Evolutionary conservation across 2,329 filamentous ascomycete species (phyloP).

Genomic region (Fusarium nurragi): DNA sequence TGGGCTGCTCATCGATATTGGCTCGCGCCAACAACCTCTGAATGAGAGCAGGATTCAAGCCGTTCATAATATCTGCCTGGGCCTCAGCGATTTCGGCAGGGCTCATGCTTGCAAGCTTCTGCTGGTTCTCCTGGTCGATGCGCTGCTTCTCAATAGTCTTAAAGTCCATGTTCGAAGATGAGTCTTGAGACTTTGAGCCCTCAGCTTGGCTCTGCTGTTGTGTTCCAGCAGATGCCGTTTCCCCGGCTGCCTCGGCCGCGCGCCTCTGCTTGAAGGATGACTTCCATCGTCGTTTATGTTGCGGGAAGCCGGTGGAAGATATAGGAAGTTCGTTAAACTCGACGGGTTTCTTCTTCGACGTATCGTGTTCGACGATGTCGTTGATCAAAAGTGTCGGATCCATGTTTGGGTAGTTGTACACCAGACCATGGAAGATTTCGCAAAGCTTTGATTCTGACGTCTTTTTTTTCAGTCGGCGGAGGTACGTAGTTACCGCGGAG

Average conservation of each 20-base stretch:
- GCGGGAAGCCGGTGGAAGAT: constrained; percentile 79
- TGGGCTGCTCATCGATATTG: constrained; percentile 72
- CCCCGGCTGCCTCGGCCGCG: constrained; percentile 36
- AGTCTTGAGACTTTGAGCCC: background rate
- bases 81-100: constrained; percentile 82
- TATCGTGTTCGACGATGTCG: constrained; percentile 82
- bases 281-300: constrained; percentile 79
- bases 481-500: constrained; percentile 22
- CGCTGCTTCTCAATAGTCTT: constrained; percentile 69
- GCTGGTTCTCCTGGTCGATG: constrained; percentile 86
- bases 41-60: constrained; percentile 78
- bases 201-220: constrained; percentile 8
- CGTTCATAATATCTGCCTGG: constrained; percentile 80
- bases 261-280: constrained; percentile 79
- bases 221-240: constrained; percentile 1
- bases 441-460: constrained; percentile 30
- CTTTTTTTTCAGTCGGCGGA: constrained; percentile 36
- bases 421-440: constrained; percentile 1
- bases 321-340: constrained; percentile 59
- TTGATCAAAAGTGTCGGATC: constrained; percentile 67
- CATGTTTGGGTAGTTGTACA: constrained; percentile 41
- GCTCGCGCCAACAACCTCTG: constrained; percentile 80
- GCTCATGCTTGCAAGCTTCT: constrained; percentile 80
- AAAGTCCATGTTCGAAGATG: constrained; percentile 31
- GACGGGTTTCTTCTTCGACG: constrained; percentile 67